phyloP scores from a whole-genome alignment of 176 grass and related monocot species.

The Lolium multiflorum region DNA sequence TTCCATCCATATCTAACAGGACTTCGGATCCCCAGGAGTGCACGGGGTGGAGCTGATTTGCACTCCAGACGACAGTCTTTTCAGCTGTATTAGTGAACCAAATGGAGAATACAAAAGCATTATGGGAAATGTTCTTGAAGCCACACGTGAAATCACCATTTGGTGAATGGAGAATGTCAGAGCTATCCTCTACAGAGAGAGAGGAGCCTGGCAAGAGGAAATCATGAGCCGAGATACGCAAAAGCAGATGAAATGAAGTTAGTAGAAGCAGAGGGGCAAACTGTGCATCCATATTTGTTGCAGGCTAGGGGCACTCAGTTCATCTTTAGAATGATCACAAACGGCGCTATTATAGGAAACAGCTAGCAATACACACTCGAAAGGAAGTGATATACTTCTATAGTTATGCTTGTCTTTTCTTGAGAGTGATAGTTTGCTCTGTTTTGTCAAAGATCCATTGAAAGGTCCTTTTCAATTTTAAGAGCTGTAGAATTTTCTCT shows the following conservation, averaged over 20 bases:
- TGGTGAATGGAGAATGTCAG: slow-evolving; percentile 28
- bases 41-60: slow-evolving; percentile 42
- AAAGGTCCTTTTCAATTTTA: neutral
- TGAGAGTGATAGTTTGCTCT: neutral
- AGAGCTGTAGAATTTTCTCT: no score
- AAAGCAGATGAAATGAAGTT: slow-evolving; percentile 22
- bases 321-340: neutral
- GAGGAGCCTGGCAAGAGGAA: slow-evolving; percentile 25
- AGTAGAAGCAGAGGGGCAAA: neutral
- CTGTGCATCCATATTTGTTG: neutral
- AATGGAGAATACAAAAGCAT: slow-evolving; percentile 43
- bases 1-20: slow-evolving; percentile 18
- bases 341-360: neutral
- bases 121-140: slow-evolving; percentile 29
- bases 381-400: no score
- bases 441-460: neutral
- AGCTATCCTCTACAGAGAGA: slow-evolving; percentile 19
- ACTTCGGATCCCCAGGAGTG: slow-evolving; percentile 33
- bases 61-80: slow-evolving; percentile 30
- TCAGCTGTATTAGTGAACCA: slow-evolving; percentile 32
- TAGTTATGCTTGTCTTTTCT: no score
- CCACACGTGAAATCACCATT: slow-evolving; percentile 45
- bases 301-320: neutral
- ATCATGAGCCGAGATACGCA: neutral
- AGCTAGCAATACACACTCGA: no score